These are phyloP conservation scores for Melaleuca alternifolia DNA, from an alignment of 345 rosid genomes.

Conservation along the genomic window DNA sequence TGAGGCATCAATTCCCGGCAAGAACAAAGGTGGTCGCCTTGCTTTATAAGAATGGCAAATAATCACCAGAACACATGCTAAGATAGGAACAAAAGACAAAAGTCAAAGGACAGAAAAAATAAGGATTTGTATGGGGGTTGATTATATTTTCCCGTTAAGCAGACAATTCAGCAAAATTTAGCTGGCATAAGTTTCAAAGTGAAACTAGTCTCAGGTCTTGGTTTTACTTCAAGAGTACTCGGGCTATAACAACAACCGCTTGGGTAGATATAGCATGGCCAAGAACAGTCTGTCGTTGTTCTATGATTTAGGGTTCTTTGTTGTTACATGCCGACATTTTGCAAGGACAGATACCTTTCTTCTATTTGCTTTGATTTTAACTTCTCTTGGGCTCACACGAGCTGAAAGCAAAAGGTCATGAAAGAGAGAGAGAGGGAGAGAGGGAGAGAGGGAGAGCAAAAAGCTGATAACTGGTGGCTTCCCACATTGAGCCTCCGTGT, in stretches of 20 bases:
- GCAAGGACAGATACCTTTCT: background rate
- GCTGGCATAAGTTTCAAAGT: background rate
- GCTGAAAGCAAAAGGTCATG: background rate
- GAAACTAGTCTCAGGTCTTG: background rate
- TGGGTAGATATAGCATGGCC: background rate
- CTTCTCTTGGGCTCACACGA: background rate
- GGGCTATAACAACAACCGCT: background rate
- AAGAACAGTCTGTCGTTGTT: background rate
- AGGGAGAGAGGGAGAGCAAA: background rate
- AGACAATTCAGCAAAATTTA: background rate
- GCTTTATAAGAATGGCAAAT: background rate
- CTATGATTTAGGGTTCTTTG: background rate
- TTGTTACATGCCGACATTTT: background rate
- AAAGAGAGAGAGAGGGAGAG: background rate
- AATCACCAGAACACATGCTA: background rate
- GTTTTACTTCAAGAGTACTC: background rate
- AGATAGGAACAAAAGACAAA: background rate
- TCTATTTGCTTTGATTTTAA: background rate
- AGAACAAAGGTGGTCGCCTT: slow-evolving; percentile 1
- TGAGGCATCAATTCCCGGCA: background rate
- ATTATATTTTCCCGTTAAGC: background rate
- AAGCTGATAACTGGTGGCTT: background rate
- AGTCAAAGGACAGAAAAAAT: background rate
- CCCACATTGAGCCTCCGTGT: background rate
- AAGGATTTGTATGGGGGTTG: background rate